These are phyloP conservation scores for Actinomortierella ambigua DNA, from an alignment of 371 early-diverging fungal species.

Conservation along the genomic window DNA sequence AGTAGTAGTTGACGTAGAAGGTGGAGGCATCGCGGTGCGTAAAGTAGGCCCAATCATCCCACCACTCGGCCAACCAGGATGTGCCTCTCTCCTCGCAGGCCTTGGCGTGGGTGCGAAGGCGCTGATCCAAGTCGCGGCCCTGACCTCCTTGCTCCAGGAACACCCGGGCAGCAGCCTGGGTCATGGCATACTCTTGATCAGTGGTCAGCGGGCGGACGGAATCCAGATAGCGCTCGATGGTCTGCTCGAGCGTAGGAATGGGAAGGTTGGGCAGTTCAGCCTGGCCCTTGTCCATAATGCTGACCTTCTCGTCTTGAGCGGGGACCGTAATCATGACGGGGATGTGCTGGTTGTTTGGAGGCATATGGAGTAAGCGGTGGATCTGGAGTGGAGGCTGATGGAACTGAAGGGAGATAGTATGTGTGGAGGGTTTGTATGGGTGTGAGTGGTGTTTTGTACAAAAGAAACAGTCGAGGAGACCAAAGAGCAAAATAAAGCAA, in stretches of 20 bases:
- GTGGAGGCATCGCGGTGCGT: conserved; percentile 42
- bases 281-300: conserved; percentile 58
- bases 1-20: conserved; percentile 45
- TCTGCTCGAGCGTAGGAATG: conserved; percentile 86
- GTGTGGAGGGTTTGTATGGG: background rate
- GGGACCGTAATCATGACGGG: too few relatives aligned
- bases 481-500: conserved; percentile 10
- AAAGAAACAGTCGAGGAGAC: conserved; percentile 14
- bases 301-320: conserved; percentile 21
- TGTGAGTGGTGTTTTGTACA: background rate
- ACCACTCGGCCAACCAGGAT: conserved; percentile 44
- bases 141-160: conserved; percentile 68
- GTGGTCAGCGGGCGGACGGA: conserved; percentile 77
- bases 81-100: conserved; percentile 51
- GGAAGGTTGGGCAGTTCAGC: conserved; percentile 78
- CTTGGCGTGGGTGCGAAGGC: conserved; percentile 69
- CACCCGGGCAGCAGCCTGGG: conserved; percentile 64
- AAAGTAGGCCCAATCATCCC: conserved; percentile 49
- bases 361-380: too few relatives aligned
- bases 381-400: too few relatives aligned
- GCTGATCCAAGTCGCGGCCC: conserved; percentile 79
- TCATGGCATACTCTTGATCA: conserved; percentile 70
- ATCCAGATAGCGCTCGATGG: conserved; percentile 73
- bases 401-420: conserved; percentile 4
- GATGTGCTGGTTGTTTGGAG: too few relatives aligned